Base-by-base conservation (phyloP, 768 basidiomycete species). In the Hypholoma fasciculare region DNA sequence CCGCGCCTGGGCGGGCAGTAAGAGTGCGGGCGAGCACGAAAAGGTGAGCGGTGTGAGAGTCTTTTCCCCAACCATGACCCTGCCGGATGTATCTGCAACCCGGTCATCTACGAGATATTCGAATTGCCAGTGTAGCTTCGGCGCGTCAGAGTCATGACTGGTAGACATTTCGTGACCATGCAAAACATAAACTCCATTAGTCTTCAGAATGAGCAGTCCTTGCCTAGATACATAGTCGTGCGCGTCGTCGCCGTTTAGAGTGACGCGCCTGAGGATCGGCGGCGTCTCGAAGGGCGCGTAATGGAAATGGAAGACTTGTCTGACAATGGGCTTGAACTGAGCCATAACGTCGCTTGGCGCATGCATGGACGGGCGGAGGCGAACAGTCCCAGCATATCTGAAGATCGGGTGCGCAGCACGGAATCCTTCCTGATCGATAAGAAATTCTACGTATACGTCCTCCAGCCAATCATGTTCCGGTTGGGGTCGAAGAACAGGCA, bases 361-460 rank as follows among this genome's bases (percentile, higher is more conserved):
- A 61, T 68, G 7, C 72, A 63, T 12, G 66, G 69, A 65, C n/a
- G 65, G 62, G 16, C 65, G 61, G 42, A 69, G 67, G 60, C 71
- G 66, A 52, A 74, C 64, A 64, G 82, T 82, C 9, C 84, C 83
- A n/a, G 78, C 73, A 49, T 87, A 81, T 59, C 74, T 77, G 73
- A 93, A 87, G 7, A 73, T 69, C 17, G 89, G 84, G 23, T 76
- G 76, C 6, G 87, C 77, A 16, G 81, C 78, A 23, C 91, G 83
- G 64, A 91, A 92, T 3, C 90, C 88, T 73, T 94, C 93, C 69
- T 94, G 93, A 66, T 94, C 93, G 23, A 94, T 86, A 69, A 85
- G 81, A 36, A 94, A 72, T 56, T 89, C 83, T 30, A 93, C 69
- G 40, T 71, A 72, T 27, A 78, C 74, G 40, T 77, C 75, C 61